A percentile compares a stretch with the other conserved stretches of the same genome.
Conservation (phyloP, 2,329 filamentous ascomycete genomes). For the Hymenoscyphus albidus region DNA sequence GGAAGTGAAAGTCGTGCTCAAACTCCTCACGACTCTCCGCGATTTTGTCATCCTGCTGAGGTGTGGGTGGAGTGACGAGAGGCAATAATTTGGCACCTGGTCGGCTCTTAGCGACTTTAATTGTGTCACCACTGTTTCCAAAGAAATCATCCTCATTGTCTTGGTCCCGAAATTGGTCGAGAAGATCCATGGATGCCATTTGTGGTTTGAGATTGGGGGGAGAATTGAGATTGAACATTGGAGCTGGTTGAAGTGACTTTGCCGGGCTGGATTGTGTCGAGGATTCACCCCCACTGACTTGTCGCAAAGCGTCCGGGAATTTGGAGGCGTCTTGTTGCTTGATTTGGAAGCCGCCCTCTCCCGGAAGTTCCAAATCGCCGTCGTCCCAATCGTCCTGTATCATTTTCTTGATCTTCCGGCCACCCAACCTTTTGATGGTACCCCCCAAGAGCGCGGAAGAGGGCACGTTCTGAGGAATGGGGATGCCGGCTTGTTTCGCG, state of each 20-base stretch:
- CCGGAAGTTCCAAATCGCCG: conserved; percentile 68
- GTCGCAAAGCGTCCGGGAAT: conserved; percentile 66
- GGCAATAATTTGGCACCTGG: conserved; percentile 49
- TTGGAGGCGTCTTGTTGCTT: conserved; percentile 57
- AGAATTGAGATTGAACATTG: conserved; percentile 30
- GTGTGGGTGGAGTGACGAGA: conserved; percentile 53
- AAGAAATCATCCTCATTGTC: conserved; percentile 62
- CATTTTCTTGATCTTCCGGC: conserved; percentile 66
- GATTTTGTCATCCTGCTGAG: conserved; percentile 40
- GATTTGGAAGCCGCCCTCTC: conserved; percentile 56
- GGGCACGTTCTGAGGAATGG: conserved; percentile 80
- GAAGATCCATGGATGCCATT: conserved; percentile 42
- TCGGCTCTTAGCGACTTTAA: conserved; percentile 62
- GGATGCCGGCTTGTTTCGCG: conserved; percentile 85
- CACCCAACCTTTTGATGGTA: conserved; percentile 85
- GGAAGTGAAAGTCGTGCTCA: conserved; percentile 69
- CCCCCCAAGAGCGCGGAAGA: conserved; percentile 86
- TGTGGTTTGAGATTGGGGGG: conserved; percentile 27
- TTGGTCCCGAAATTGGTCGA: conserved; percentile 62
- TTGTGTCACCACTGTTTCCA: conserved; percentile 60
- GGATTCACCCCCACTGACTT: conserved; percentile 45
- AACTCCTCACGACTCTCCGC: conserved; percentile 58
- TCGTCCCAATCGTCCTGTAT: conserved; percentile 80
- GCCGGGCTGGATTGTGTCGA: conserved; percentile 52
- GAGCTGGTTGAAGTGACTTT: conserved; percentile 39